Conservation (phyloP, 23 red algal species). For the Gracilaria vermiculophylla region DNA sequence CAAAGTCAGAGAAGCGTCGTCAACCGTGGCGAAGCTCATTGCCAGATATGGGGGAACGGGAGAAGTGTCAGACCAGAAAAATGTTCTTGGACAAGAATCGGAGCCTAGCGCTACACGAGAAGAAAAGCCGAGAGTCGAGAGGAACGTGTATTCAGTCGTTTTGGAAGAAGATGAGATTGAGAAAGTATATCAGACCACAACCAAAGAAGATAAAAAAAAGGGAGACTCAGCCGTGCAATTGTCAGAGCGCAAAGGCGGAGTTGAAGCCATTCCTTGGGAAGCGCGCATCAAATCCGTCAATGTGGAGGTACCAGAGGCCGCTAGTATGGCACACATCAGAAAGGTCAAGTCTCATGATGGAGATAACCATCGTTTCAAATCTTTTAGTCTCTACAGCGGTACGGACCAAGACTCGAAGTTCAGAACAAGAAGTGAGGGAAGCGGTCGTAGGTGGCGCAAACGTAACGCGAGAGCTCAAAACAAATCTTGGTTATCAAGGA, state of each 20-base stretch:
- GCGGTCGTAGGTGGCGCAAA: slow-evolving; percentile 5
- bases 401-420: not conserved
- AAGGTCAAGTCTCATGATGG: not conserved
- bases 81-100: not conserved
- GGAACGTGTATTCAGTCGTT: not conserved
- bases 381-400: slow-evolving; percentile 14
- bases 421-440: slow-evolving; percentile 5
- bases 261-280: slow-evolving; percentile 28
- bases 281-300: slow-evolving; percentile 6
- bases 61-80: not conserved
- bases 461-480: not conserved
- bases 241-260: not conserved
- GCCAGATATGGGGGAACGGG: not conserved
- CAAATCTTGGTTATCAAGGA: not conserved
- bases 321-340: not conserved
- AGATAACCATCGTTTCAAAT: not conserved
- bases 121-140: not conserved
- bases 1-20: not conserved
- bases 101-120: not conserved
- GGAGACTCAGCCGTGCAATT: not conserved
- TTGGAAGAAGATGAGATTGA: slow-evolving; percentile 19
- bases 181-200: not conserved
- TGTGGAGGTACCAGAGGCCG: not conserved
- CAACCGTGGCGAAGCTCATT: slow-evolving; percentile 13
- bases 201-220: not conserved